Conservation (phyloP, 352 stramenopile genomes). For the Pythium volutum region DNA sequence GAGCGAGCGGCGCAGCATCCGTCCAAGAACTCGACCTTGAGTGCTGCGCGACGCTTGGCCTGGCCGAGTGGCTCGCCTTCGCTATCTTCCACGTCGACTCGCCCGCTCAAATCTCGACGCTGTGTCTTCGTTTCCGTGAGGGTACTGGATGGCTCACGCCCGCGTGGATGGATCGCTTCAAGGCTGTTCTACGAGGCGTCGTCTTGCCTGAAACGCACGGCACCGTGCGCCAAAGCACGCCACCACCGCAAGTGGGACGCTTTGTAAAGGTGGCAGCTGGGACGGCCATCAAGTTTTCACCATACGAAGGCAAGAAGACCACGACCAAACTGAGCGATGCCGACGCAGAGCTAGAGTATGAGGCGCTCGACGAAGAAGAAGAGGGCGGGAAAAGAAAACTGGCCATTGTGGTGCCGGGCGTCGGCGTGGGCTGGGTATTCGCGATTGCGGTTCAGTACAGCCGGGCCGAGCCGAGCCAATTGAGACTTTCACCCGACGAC, state of each 20-base stretch:
- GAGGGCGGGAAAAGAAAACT: neutral
- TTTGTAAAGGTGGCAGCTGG: neutral
- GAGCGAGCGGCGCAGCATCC: no score
- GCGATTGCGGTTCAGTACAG: neutral
- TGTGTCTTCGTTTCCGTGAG: neutral
- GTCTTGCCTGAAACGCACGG: neutral
- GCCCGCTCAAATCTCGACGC: neutral
- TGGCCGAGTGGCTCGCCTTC: neutral
- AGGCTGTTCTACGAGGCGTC: neutral
- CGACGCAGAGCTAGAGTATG: neutral
- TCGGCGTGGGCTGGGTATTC: neutral
- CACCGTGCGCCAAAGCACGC: no score
- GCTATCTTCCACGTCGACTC: neutral
- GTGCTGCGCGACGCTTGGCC: neutral
- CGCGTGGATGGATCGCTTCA: neutral
- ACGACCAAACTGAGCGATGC: neutral
- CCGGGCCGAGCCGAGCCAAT: neutral
- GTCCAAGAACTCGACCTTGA: neutral
- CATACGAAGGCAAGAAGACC: neutral
- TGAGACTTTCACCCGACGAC: neutral
- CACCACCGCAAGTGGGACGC: neutral
- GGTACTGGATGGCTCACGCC: neutral
- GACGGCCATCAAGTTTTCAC: neutral
- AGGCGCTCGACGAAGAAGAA: neutral
- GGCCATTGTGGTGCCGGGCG: slow-evolving; percentile 4